Evolutionary conservation across 805 yeast genomes (phyloP), one percentile per base, ranked within the genome.

Genomic region (Myxozyma nipponensis): DNA sequence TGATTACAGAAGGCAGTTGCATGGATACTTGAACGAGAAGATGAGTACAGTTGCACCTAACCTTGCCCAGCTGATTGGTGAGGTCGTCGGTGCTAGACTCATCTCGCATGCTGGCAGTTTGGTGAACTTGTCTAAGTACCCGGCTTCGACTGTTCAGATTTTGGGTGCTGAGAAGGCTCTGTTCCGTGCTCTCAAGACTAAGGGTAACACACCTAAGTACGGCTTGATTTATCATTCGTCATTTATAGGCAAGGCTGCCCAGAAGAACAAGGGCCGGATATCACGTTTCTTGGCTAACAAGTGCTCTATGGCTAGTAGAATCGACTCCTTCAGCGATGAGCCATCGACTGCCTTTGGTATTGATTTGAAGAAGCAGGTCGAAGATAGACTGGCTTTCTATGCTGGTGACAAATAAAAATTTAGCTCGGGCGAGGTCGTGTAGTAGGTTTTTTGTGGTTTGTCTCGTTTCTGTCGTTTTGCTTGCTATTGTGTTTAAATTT

Each of bases 11-110:
- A 77, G 79, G 66, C 81, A 81, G 64, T 76, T 93, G 63, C 90
- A 77, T 74, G 81, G 82, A 62, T 93, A 93, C 75, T 77, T 93
- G 69, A 81, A 87, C 57, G 96, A 90, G 62, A 93, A 93, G 77
- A 93, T 93, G 98, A 84, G 86, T 77, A 82, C 88, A 52, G 96
- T 93, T 68, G 98, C 98, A 57, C 98, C 98, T 62, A 93, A 93
- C 72, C 78, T 93, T 69, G 82, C 96, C 44, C 96, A 91, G 70
- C 81, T 93, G 70, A 91, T 93, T 67, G 98, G 98, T 70, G 98
- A 93, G 77, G 93, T 91, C 69, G 95, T 93, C 61, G 98, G 98
- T 74, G 98, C 98, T 43, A 82, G 98, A 72, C 80, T 93, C 65
- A 93, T 93, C 61, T 91, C 98, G 52, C 98, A 93, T 66, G 97